Percentiles rank a stretch among this genome's conserved stretches.
These are phyloP conservation scores for Hypsizygus ulmarius DNA, from an alignment of 1,284 basidiomycete species.

Conservation along the genomic window DNA sequence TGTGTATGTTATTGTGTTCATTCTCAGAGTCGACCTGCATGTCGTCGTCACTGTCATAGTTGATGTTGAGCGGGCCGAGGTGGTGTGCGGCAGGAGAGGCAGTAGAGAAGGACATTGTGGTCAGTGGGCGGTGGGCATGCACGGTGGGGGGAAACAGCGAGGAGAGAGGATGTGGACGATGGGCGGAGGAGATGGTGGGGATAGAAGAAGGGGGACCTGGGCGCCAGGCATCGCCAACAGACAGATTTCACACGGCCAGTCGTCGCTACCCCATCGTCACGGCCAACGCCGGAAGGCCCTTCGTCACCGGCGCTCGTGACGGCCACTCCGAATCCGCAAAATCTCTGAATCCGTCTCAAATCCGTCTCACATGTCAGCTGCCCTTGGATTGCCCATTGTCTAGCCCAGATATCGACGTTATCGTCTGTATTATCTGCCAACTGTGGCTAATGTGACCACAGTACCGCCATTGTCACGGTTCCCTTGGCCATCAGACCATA, in stretches of 20 bases:
- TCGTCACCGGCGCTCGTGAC: slow-evolving; percentile 61
- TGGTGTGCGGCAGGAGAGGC: slow-evolving; percentile 25
- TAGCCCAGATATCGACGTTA: not conserved
- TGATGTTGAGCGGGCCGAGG: slow-evolving; percentile 35
- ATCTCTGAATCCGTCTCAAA: slow-evolving; percentile 12
- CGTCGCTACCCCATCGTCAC: slow-evolving; percentile 61
- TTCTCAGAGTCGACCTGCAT: slow-evolving; percentile 48
- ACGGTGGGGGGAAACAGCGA: slow-evolving; percentile 18
- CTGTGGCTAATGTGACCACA: slow-evolving; percentile 6
- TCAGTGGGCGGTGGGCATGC: slow-evolving; percentile 21
- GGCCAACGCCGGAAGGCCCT: slow-evolving; percentile 70
- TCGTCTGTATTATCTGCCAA: not conserved
- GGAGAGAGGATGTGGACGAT: slow-evolving; percentile 27
- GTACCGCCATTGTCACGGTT: slow-evolving; percentile 13
- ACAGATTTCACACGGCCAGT: slow-evolving; percentile 64
- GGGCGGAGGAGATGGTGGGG: slow-evolving; percentile 35
- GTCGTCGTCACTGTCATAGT: slow-evolving; percentile 47
- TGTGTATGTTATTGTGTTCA: slow-evolving; percentile 34
- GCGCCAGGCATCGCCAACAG: slow-evolving; percentile 59
- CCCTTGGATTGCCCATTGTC: not conserved
- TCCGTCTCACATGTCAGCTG: slow-evolving; percentile 5
- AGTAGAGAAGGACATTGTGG: slow-evolving; percentile 25
- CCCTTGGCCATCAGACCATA: slow-evolving; percentile 1
- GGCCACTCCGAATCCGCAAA: slow-evolving; percentile 41
- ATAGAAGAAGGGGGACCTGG: slow-evolving; percentile 39